phyloP scores from a whole-genome alignment of 1,284 basidiomycete species.

The Cutaneotrichosporon dermatis region DNA sequence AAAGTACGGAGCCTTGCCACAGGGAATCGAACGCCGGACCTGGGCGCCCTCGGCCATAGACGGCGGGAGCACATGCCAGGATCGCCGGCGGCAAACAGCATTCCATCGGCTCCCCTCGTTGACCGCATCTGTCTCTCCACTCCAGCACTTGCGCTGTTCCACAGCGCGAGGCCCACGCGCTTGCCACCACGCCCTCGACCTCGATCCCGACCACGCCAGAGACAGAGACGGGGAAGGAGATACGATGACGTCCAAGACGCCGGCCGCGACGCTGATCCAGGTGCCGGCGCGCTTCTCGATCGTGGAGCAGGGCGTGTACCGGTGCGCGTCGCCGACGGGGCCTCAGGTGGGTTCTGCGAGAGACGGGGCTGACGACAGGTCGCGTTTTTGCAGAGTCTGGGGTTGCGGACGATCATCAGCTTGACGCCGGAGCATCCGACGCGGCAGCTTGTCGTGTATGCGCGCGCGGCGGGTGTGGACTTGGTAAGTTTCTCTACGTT shows the following conservation, averaged over 20 bases:
- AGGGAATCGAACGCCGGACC: not conserved
- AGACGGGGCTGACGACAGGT: slow-evolving; percentile 24
- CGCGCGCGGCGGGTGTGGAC: slow-evolving; percentile 24
- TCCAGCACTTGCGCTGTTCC: too few relatives aligned
- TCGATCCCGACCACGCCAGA: not conserved
- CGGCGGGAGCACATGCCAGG: not conserved
- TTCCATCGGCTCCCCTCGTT: too few relatives aligned
- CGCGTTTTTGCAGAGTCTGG: slow-evolving; percentile 37
- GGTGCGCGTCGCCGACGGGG: slow-evolving; percentile 41
- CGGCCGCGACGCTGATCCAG: slow-evolving; percentile 34
- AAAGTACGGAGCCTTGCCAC: not conserved
- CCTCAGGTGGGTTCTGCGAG: slow-evolving; percentile 28
- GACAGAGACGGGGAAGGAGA: not conserved
- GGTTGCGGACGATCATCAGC: slow-evolving; percentile 41
- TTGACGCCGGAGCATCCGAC: slow-evolving; percentile 46
- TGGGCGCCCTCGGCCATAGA: not conserved
- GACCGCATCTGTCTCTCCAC: too few relatives aligned
- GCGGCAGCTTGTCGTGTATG: slow-evolving; percentile 32
- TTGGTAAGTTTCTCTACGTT: slow-evolving; percentile 29
- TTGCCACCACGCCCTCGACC: not conserved
- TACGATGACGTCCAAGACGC: slow-evolving; percentile 25
- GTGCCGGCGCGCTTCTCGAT: slow-evolving; percentile 41
- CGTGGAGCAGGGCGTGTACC: slow-evolving; percentile 42
- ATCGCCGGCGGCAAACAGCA: not conserved
- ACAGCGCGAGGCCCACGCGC: not conserved